Base-by-base conservation (phyloP, 495 filamentous ascomycete genomes). In the Talaromyces ruber region DNA sequence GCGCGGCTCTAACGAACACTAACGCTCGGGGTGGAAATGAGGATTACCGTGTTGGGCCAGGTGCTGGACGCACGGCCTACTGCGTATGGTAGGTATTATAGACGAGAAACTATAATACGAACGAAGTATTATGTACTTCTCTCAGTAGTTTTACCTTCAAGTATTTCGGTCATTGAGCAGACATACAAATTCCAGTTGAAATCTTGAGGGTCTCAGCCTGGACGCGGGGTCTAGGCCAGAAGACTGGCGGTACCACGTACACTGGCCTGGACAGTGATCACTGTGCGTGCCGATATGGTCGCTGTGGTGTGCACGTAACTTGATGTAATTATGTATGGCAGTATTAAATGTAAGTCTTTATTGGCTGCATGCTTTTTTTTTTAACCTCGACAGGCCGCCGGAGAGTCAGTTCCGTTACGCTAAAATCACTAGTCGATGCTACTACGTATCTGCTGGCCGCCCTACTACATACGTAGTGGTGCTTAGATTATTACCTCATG, bases 361-460 rank as follows among this genome's bases (percentile, higher is more conserved):
- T 47, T 47, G 43, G 43, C 43, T 28, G 51, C 51, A 26, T 47
- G 3, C 2, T 54, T 28, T 24, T 54, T 28, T 54, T 28, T 54
- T 57, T 30, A 34, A 30, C 54, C 54, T 57, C 28, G 26, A 57
- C 54, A 29, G 54, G 54, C 54, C 54, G 54, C 26, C 54, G 54
- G 54, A 57, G 26, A 14, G 12, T 12, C 29, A n/a, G 16, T 57
- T 57, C 54, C 54, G 54, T 21, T 21, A 34, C 26, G 54, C 26
- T 32, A 34, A n/a, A 32, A 22, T 34, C 54, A 21, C 29, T 57
- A 57, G 54, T 25, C 47, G 22, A 51, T 51, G 18, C 2, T 51
- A 51, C 22, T 51, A 39, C 6, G 28, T 51, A 21, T 54, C 51
- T 54, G 51, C 5, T 26, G 22, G 50, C 22, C 9, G 18, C 18